Evolutionary conservation across 257 asterid species (phyloP), one percentile per base, ranked within the genome.

Genomic region (Galeopsis tetrahit): DNA sequence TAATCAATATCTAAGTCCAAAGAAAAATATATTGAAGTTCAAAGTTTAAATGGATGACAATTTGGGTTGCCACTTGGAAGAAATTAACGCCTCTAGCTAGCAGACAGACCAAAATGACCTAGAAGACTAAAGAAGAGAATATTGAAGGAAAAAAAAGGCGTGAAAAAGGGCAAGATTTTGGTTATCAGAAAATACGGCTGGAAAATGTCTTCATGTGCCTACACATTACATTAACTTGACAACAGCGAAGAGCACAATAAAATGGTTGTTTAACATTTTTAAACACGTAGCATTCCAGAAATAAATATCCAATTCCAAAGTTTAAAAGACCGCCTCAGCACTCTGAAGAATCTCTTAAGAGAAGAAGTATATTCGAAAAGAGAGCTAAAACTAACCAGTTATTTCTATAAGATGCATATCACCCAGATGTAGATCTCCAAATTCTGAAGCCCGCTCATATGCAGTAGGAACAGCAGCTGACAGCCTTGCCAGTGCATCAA

Each of bases 351-450:
- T 46, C 42, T 55, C 46, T 33, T 17, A 28, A 39, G 32, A 33
- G 34, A 43, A 77, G n/a, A 39, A 49, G 4, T 28, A 15, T 36
- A 52, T 49, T 9, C 70, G 48, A 40, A 74, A 10, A 42, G 35
- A 56, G 63, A 62, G 38, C 75, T 11, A 56, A 83, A 70, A 80
- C 82, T 75, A 39, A 88, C 98, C 96, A 31, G 82, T 85, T 64
- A 86, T 78, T 73, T 87, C 89, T 42, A 89, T 72, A 64, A 89
- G 93, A 85, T 94, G 98, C 63, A 94, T 79, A 81, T 94, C 97
- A 71, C 96, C 96, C 57, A 88, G 71, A 85, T 86, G 97, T 73
- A 94, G 97, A 83, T 94, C 98, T 66, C 86, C 90, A 69, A 84
- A 86, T 81, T 91, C 96, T 44, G 92, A 84, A 72, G 97, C 98